phyloP scores from a whole-genome alignment of 495 filamentous ascomycete species.

The Penicillium paxilli region DNA sequence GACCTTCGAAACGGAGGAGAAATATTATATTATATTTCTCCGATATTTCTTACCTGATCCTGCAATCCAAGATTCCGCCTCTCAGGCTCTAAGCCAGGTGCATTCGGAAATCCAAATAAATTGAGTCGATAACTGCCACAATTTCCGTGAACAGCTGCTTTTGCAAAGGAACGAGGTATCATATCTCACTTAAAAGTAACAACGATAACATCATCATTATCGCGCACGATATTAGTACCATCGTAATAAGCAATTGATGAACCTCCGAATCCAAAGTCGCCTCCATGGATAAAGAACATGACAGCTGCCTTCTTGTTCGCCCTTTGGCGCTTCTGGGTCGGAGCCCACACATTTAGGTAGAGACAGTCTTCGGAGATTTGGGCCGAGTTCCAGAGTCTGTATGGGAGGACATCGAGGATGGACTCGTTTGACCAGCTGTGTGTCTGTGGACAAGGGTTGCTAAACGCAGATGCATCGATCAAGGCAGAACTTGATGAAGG shows the following conservation, averaged over 20 bases:
- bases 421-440: slow-evolving; percentile 11
- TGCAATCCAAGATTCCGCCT: slow-evolving; percentile 33
- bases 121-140: slow-evolving; percentile 30
- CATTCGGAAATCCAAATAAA: slow-evolving; percentile 38
- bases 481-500: background rate
- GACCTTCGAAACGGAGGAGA: too few species aligned
- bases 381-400: slow-evolving; percentile 4
- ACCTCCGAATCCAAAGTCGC: slow-evolving; percentile 31
- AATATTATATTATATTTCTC: too few species aligned
- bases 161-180: background rate
- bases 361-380: slow-evolving; percentile 51
- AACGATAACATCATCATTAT: slow-evolving; percentile 36
- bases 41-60: slow-evolving; percentile 28
- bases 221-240: slow-evolving; percentile 30
- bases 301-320: slow-evolving; percentile 10
- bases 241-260: slow-evolving; percentile 36
- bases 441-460: slow-evolving; percentile 10
- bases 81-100: slow-evolving; percentile 16
- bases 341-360: slow-evolving; percentile 52
- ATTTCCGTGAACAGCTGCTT: background rate
- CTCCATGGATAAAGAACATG: slow-evolving; percentile 22
- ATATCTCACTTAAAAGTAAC: slow-evolving; percentile 20
- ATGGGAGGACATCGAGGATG: slow-evolving; percentile 10
- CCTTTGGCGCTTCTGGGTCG: slow-evolving; percentile 4
- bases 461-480: slow-evolving; percentile 11